phyloP scores from a whole-genome alignment of 176 grass and related monocot species.

The Puccinellia tenuiflora region DNA sequence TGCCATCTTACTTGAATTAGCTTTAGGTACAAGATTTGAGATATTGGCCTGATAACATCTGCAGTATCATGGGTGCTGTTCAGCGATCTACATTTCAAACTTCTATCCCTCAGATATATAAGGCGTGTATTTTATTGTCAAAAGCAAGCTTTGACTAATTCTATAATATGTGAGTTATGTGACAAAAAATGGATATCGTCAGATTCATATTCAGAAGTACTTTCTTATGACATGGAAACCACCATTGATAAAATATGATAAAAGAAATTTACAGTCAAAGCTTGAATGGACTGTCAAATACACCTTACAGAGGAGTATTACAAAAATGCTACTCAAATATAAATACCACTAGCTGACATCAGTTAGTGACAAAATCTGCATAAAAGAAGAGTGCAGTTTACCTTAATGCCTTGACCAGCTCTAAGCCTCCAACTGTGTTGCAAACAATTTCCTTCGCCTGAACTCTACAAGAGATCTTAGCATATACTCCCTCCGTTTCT shows the following conservation, averaged over 20 bases:
- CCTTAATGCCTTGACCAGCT: neutral
- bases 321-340: conserved; percentile 8
- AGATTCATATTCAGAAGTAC: neutral
- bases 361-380: neutral
- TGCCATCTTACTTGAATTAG: conserved; percentile 7
- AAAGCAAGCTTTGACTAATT: neutral
- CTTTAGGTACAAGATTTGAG: neutral
- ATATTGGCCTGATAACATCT: neutral
- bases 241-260: neutral
- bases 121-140: neutral
- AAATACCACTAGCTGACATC: neutral
- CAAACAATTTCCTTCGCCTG: neutral
- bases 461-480: neutral
- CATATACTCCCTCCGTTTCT: no score
- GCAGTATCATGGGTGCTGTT: neutral
- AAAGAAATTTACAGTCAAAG: neutral
- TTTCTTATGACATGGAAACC: neutral
- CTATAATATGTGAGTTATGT: neutral
- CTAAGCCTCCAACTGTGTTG: neutral
- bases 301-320: neutral
- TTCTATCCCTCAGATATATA: neutral
- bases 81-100: neutral
- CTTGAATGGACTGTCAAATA: neutral
- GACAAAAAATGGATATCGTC: neutral
- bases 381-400: neutral